Evolutionary conservation across 345 rosid species (phyloP), one percentile per base, ranked within the genome.

Genomic region (Hibiscus trionum): DNA sequence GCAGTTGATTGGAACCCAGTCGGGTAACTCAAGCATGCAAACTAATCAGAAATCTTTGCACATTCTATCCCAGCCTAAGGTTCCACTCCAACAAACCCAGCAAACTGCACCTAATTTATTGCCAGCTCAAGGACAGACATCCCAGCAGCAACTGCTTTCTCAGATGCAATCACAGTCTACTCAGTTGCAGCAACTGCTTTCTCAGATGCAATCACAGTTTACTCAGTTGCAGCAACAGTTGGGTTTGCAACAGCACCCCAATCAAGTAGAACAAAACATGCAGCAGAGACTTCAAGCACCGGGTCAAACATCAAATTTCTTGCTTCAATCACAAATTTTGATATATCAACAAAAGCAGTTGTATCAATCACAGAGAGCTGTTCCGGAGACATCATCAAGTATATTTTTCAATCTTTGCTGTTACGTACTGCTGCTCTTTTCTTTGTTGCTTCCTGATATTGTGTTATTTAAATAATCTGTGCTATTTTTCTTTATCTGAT

Each of bases 21-120:
- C 88, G 69, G 88, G 91, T 58, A 91, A 87, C 83, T 79, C 93
- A 56, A 80, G 82, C 82, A 83, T 91, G 87, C 97, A 87, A 77
- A 72, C 24, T 21, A 21, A 86, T 80, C 92, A 90, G 85, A 97
- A 87, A 59, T 66, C 91, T 44, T 84, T 80, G 42, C 91, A 87
- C 72, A 84, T 90, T 84, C 75, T 90, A 75, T 86, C 90, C 73
- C 95, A 86, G 77, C 73, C 93, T 61, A 87, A 90, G 82, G 83
- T 72, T 83, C 69, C 88, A 39, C 2, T 90, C 69, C 93, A 85
- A 66, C 88, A 86, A 76, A 71, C 84, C 12, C 97, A 85, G 52
- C 90, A 86, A 73, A 74, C 73, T 81, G 81, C 88, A 24, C 75
- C 86, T 77, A 89, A 79, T 78, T 27, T 90, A 80, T 79, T 90